Conservation (phyloP, 1,139 yeast species). For the Yamadazyma diddensiae region DNA sequence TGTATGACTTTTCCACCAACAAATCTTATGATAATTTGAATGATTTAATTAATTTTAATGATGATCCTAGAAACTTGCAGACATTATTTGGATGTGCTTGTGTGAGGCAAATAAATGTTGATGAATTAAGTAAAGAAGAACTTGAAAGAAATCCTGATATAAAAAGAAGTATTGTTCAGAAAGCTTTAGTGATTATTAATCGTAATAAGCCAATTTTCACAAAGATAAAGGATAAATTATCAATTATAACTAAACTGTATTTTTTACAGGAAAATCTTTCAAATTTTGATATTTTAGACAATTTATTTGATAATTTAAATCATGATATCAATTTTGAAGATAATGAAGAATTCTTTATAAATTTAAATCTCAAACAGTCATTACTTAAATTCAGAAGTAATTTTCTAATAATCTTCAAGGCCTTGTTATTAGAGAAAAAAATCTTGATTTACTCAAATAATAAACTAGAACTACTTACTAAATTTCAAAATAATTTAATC, state of each 20-base stretch:
- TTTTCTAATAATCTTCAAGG: constrained; percentile 70
- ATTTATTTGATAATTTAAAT: constrained; percentile 71
- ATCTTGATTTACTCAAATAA: constrained; percentile 69
- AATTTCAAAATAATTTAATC: constrained; percentile 67
- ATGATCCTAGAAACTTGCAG: constrained; percentile 50
- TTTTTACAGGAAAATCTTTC: constrained; percentile 77
- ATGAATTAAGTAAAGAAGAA: constrained; percentile 49
- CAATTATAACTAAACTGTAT: constrained; percentile 84
- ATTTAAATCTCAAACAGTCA: constrained; percentile 68
- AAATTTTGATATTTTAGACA: constrained; percentile 65
- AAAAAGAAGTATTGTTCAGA: constrained; percentile 87
- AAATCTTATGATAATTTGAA: constrained; percentile 43
- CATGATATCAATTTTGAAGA: constrained; percentile 28
- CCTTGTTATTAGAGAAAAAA: constrained; percentile 70
- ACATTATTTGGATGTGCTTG: constrained; percentile 94
- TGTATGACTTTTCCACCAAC: constrained; percentile 61
- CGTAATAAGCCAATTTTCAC: constrained; percentile 79
- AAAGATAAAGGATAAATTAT: constrained; percentile 83
- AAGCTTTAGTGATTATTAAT: constrained; percentile 84
- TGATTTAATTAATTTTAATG: constrained; percentile 42
- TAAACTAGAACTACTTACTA: constrained; percentile 76
- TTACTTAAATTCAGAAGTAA: constrained; percentile 58
- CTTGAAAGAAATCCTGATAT: constrained; percentile 56
- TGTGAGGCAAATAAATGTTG: constrained; percentile 74
- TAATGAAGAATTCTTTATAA: constrained; percentile 57